Conservation (phyloP, 202 grass and related monocot species). For the Carex arenaria region DNA sequence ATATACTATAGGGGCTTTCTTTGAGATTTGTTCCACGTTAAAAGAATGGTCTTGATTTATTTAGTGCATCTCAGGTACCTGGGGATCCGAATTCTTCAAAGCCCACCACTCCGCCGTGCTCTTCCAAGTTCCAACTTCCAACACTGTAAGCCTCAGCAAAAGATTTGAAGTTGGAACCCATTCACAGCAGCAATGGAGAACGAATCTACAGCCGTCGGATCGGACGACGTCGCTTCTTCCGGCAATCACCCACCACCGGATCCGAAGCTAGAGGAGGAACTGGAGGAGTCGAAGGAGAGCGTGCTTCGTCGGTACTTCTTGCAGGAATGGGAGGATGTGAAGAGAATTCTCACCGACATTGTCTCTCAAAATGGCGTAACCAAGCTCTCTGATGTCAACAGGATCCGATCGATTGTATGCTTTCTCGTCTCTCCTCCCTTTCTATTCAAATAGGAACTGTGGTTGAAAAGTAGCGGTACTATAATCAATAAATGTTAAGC, state of each 20-base stretch:
- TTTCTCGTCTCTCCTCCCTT: background rate
- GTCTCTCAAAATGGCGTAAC: conserved; percentile 42
- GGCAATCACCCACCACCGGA: conserved; percentile 18
- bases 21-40: too few relatives aligned
- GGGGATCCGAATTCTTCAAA: too few relatives aligned
- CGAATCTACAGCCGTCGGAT: conserved; percentile 12
- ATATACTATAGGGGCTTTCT: too few relatives aligned
- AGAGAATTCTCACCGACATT: conserved; percentile 57
- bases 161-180: background rate
- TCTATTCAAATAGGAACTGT: background rate
- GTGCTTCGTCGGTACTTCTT: conserved; percentile 80
- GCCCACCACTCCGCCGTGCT: too few relatives aligned
- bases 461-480: background rate
- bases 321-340: conserved; percentile 74
- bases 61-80: too few relatives aligned
- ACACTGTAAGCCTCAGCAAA: too few relatives aligned
- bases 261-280: conserved; percentile 27
- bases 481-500: background rate
- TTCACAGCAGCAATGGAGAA: conserved; percentile 33
- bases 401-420: conserved; percentile 87
- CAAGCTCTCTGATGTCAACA: conserved; percentile 49
- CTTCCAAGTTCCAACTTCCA: too few relatives aligned
- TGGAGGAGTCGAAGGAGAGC: conserved; percentile 54
- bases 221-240: background rate
- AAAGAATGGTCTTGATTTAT: too few relatives aligned